These are phyloP conservation scores for Cladosporium cucumerinum DNA, from an alignment of 2,329 filamentous ascomycete genomes.

Conservation along the genomic window DNA sequence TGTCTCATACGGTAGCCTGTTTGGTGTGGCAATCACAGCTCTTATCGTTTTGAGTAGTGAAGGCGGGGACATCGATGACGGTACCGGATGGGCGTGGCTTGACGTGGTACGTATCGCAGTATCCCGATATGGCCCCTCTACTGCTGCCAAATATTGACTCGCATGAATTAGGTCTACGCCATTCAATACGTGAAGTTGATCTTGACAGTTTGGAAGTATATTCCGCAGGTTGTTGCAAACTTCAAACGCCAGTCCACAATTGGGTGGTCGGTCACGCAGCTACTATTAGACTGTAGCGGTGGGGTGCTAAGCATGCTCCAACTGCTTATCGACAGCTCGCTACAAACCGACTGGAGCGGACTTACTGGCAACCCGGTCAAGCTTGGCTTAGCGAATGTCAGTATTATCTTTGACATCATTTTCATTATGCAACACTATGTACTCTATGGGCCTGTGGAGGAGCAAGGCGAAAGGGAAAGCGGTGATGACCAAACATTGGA, in stretches of 20 bases:
- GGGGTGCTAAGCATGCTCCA: conserved; percentile 79
- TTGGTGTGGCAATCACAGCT: conserved; percentile 51
- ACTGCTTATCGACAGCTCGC: conserved; percentile 76
- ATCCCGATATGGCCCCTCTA: no score
- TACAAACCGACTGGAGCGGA: conserved; percentile 84
- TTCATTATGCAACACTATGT: conserved; percentile 89
- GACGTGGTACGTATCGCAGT: conserved; percentile 54
- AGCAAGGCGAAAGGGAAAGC: conserved; percentile 14
- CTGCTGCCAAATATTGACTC: background rate
- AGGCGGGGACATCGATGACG: conserved; percentile 44
- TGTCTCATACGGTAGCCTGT: conserved; percentile 34
- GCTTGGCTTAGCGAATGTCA: conserved; percentile 79
- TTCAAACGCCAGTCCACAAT: conserved; percentile 78
- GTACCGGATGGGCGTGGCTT: conserved; percentile 59
- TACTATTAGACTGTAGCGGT: conserved; percentile 78
- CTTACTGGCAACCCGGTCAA: conserved; percentile 91
- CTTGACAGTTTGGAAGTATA: conserved; percentile 88
- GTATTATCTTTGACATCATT: conserved; percentile 77
- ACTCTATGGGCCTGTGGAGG: conserved; percentile 55
- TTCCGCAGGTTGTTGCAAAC: conserved; percentile 80
- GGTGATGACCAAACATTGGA: no score
- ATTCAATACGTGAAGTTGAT: conserved; percentile 86
- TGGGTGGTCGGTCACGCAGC: conserved; percentile 83
- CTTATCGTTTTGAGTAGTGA: conserved; percentile 43
- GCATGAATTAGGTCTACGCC: conserved; percentile 61